A percentile compares a stretch with the other conserved stretches of the same genome.
Conservation (phyloP, 352 stramenopile species). For the Elongisporangium anandrum region DNA sequence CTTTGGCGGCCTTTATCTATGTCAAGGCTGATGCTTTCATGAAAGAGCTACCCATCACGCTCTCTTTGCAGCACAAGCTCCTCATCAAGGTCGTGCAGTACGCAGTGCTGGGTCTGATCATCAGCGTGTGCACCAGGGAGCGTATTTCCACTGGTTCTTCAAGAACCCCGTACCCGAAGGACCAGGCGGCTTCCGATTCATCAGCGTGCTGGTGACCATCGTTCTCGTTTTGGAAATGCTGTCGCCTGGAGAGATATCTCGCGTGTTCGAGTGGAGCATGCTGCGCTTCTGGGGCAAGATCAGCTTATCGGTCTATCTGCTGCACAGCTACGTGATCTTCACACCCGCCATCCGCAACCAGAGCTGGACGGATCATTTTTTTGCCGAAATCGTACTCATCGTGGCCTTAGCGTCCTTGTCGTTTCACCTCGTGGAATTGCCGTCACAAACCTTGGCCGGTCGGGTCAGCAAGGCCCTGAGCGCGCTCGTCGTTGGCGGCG, state of each 20-base stretch:
- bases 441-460: no score
- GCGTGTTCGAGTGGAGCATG: constrained; percentile 33
- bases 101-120: constrained; percentile 12
- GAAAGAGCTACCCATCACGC: constrained; percentile 20
- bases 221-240: constrained; percentile 35
- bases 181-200: constrained; percentile 8
- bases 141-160: constrained; percentile 34
- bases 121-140: constrained; percentile 28
- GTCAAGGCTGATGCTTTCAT: constrained; percentile 19
- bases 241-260: constrained; percentile 20
- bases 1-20: constrained; percentile 30
- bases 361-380: constrained; percentile 15
- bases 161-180: constrained; percentile 15
- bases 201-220: constrained; percentile 12
- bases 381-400: constrained; percentile 14
- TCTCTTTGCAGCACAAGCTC: constrained; percentile 11
- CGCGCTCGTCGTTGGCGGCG: no score
- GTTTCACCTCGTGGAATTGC: not conserved
- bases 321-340: constrained; percentile 33
- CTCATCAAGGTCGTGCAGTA: constrained; percentile 19
- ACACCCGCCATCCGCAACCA: not conserved
- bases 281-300: constrained; percentile 34
- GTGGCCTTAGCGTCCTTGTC: constrained; percentile 8
- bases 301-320: constrained; percentile 41
- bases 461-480: no score